A percentile compares a stretch with the other conserved stretches of the same genome.
These are phyloP conservation scores for Vitis hybrid DNA, from an alignment of 177 flowering plant species.

Conservation along the genomic window DNA sequence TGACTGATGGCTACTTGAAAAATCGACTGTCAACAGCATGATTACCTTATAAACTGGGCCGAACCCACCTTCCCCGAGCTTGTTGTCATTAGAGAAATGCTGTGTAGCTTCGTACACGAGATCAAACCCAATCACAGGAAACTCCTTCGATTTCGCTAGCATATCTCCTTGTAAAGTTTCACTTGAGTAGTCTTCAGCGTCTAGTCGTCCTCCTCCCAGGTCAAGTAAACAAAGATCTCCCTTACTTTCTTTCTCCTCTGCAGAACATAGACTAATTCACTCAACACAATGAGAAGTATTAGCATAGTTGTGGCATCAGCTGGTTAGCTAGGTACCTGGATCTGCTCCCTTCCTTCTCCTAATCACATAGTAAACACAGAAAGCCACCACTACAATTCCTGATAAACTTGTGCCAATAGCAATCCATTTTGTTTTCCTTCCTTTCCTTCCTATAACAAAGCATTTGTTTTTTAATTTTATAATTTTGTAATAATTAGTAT, in stretches of 20 bases:
- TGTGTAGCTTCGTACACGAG: background rate
- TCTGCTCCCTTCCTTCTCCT: no score
- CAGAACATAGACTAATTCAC: background rate
- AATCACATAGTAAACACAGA: no score
- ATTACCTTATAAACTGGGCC: slow-evolving; percentile 31
- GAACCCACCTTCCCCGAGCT: slow-evolving; percentile 28
- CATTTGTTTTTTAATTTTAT: no score
- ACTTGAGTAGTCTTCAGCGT: background rate
- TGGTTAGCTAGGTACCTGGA: no score
- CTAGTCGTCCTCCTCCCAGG: background rate
- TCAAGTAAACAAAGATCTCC: background rate
- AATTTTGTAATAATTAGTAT: no score
- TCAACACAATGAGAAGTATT: no score
- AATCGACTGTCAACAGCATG: no score
- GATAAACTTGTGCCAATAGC: background rate
- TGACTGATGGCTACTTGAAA: background rate
- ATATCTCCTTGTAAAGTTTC: background rate
- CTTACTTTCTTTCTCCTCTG: background rate
- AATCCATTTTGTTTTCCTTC: no score
- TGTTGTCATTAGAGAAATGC: slow-evolving; percentile 9
- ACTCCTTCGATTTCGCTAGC: background rate
- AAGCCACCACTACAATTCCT: no score
- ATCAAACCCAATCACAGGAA: background rate
- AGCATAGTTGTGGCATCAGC: no score
- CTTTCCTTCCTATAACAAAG: no score